phyloP scores from a whole-genome alignment of 2,329 filamentous ascomycete species.

The Teratosphaeria gauchensis region DNA sequence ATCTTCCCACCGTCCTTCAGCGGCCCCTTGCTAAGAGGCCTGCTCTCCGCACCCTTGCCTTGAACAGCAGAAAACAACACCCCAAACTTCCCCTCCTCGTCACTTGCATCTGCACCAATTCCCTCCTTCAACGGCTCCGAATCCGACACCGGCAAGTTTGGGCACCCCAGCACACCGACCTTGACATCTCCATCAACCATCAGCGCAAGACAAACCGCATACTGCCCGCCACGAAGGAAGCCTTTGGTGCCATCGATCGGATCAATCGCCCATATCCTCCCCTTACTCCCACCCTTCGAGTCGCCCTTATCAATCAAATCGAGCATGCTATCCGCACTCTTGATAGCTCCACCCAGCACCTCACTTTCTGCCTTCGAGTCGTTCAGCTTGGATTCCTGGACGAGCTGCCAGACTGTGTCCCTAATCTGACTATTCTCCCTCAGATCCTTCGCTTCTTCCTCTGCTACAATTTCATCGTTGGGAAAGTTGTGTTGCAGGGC shows the following conservation, averaged over 20 bases:
- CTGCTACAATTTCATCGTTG: conserved; percentile 79
- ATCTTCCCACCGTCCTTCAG: conserved; percentile 55
- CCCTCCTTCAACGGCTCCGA: conserved; percentile 57
- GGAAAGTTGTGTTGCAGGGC: conserved; percentile 88
- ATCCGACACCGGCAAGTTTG: conserved; percentile 87
- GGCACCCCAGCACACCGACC: conserved; percentile 88
- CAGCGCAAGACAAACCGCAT: conserved; percentile 85
- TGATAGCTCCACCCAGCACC: conserved; percentile 58
- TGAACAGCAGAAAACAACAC: conserved; percentile 80
- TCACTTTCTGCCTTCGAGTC: conserved; percentile 53
- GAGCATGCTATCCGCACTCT: conserved; percentile 54
- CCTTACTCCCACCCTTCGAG: conserved; percentile 60
- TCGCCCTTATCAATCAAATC: conserved; percentile 50
- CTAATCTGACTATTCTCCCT: conserved; percentile 60
- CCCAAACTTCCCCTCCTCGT: conserved; percentile 61
- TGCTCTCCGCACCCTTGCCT: conserved; percentile 70
- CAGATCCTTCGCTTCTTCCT: conserved; percentile 81
- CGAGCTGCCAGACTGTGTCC: conserved; percentile 74
- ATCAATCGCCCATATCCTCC: conserved; percentile 91
- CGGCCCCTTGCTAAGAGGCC: conserved; percentile 52
- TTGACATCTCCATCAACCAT: conserved; percentile 90
- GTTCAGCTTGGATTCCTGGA: conserved; percentile 60
- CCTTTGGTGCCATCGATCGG: conserved; percentile 98
- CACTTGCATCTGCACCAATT: conserved; percentile 64
- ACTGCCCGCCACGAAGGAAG: conserved; percentile 91